Evolutionary conservation across 768 basidiomycete genomes (phyloP).

Genomic region (Obba rivulosa): DNA sequence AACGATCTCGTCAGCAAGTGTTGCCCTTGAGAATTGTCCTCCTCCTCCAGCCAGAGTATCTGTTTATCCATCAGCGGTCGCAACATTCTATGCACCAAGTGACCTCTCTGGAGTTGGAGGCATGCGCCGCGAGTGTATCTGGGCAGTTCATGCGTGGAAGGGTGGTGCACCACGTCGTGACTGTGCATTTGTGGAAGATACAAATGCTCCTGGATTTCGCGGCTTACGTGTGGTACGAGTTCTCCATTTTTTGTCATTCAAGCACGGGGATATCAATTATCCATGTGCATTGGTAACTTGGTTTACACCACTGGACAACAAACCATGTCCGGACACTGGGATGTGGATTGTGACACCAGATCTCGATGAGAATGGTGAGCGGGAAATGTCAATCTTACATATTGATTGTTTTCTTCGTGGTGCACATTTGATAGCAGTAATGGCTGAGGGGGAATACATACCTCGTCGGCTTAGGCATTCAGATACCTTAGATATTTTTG

Average conservation of each 20-base stretch:
- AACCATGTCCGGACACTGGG: conserved; percentile 19
- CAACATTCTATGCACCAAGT: conserved; percentile 24
- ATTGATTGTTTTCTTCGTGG: conserved; percentile 22
- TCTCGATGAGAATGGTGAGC: conserved; percentile 5
- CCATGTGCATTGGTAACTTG: conserved; percentile 12
- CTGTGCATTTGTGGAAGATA: conserved; percentile 19
- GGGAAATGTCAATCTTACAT: background rate
- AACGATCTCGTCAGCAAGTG: background rate
- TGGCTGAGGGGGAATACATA: background rate
- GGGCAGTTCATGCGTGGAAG: conserved; percentile 18
- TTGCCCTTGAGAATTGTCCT: background rate
- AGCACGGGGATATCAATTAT: conserved; percentile 13
- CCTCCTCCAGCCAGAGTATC: background rate
- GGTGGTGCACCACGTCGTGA: conserved; percentile 9
- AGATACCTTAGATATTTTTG: background rate
- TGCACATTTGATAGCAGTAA: conserved; percentile 24
- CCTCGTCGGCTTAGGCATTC: background rate
- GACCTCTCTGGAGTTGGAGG: conserved; percentile 19
- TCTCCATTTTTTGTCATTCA: conserved; percentile 22
- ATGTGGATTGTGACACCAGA: conserved; percentile 25
- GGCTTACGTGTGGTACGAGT: conserved; percentile 14
- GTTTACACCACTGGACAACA: conserved; percentile 5
- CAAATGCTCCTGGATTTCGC: conserved; percentile 7
- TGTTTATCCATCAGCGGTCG: conserved; percentile 17
- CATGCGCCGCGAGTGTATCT: conserved; percentile 25